phyloP scores from a whole-genome alignment of 2,329 filamentous ascomycete species.

The Fusarium austroafricanum region DNA sequence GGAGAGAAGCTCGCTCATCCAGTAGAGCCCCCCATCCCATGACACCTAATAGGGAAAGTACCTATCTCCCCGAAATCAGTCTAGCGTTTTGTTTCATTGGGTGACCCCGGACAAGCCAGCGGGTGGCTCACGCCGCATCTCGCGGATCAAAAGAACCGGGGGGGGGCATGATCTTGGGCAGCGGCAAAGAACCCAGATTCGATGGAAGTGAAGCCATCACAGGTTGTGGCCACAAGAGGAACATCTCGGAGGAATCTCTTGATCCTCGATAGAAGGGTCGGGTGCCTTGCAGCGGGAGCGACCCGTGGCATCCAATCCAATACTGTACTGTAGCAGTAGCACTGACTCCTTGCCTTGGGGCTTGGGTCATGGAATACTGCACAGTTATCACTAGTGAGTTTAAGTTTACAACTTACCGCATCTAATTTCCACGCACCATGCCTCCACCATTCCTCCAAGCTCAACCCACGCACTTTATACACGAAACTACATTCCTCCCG shows the following conservation, averaged over 20 bases:
- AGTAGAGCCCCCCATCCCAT: constrained; percentile 4
- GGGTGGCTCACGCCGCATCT: constrained; percentile 33
- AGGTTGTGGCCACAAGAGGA: constrained; percentile 15
- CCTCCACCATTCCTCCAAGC: constrained; percentile 9
- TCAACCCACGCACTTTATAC: background rate
- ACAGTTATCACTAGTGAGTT: background rate
- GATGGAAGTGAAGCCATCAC: constrained; percentile 2
- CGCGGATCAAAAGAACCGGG: constrained; percentile 1
- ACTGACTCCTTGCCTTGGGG: too few species aligned
- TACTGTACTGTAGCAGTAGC: too few species aligned
- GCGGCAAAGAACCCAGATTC: constrained; percentile 9
- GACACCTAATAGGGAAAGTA: constrained; percentile 16
- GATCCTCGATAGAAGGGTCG: background rate
- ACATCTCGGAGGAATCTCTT: background rate
- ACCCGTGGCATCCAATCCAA: too few species aligned
- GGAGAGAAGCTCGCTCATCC: constrained; percentile 15
- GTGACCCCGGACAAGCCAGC: constrained; percentile 21
- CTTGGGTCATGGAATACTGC: too few species aligned
- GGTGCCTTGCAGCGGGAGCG: constrained; percentile 18
- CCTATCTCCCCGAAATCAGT: constrained; percentile 2
- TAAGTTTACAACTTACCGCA: background rate
- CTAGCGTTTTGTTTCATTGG: constrained; percentile 43
- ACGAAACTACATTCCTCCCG: constrained; percentile 21
- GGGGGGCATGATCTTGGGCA: background rate
- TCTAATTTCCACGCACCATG: constrained; percentile 14